These are phyloP conservation scores for Pyrenophora teres DNA, from an alignment of 2,329 filamentous ascomycete genomes.

Conservation along the genomic window DNA sequence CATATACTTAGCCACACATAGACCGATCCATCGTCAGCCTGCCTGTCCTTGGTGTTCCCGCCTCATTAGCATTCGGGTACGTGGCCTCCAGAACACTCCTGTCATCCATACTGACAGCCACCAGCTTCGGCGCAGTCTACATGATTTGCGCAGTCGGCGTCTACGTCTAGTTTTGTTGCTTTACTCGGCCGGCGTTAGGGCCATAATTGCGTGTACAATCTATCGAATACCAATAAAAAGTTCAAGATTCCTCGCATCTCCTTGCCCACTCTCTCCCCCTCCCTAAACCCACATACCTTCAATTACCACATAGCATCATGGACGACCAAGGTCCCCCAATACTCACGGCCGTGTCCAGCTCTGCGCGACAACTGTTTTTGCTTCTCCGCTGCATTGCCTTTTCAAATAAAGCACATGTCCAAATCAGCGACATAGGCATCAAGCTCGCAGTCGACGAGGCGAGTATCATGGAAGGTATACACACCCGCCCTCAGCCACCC, in stretches of 20 bases:
- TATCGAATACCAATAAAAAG: slow-evolving; percentile 48
- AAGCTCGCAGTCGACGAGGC: slow-evolving; percentile 87
- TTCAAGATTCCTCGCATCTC: slow-evolving; percentile 26
- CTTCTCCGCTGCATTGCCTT: slow-evolving; percentile 67
- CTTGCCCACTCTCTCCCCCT: slow-evolving; percentile 2
- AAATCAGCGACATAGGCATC: slow-evolving; percentile 83
- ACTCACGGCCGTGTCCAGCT: slow-evolving; percentile 77
- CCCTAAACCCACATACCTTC: not conserved
- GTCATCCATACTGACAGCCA: slow-evolving; percentile 1
- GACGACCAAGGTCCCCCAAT: slow-evolving; percentile 55
- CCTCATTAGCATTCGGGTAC: slow-evolving; percentile 88
- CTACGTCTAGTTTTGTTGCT: slow-evolving; percentile 72
- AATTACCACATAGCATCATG: slow-evolving; percentile 26
- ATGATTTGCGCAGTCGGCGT: slow-evolving; percentile 99
- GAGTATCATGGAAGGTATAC: slow-evolving; percentile 83
- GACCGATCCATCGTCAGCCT: slow-evolving; percentile 82
- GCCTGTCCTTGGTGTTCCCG: slow-evolving; percentile 78
- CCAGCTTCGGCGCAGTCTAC: slow-evolving; percentile 91
- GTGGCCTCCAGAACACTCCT: slow-evolving; percentile 41
- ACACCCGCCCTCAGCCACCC: not conserved
- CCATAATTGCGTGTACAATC: slow-evolving; percentile 38
- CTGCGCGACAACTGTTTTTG: slow-evolving; percentile 73
- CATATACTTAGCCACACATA: slow-evolving; percentile 64
- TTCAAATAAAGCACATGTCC: slow-evolving; percentile 65
- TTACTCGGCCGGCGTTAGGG: slow-evolving; percentile 36